Evolutionary conservation across 306 rosid genomes (phyloP), one percentile per base, ranked within the genome.

Genomic region (Vachellia pachyceras): DNA sequence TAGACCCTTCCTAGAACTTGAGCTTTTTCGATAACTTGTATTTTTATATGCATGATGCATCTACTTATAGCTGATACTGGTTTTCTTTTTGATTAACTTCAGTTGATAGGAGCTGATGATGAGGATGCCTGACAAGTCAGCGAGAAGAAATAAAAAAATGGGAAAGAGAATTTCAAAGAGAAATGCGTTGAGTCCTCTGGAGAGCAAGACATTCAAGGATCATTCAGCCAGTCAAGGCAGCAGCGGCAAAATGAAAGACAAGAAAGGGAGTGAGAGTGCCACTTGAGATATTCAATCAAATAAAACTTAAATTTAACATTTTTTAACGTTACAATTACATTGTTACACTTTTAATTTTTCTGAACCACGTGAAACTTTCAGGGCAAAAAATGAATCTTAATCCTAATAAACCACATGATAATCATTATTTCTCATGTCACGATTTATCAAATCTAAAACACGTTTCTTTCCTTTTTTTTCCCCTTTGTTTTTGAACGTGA

Each of bases 21-120:
- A 50, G 22, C 20, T 18, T 17, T 50, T 50, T 50, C 10, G 20
- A 50, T 50, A 50, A 22, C 67, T 52, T 44, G 15, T 41, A 49
- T 77, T 18, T 72, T 15, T 45, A 54, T 65, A 72, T 73, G 45
- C 74, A 42, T 49, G n/a, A 40, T 52, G 22, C 41, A 54, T 45
- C 2, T 54, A 80, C 18, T 75, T 63, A 29, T 64, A 57, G 58
- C 61, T 79, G 78, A 75, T 76, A 54, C 76, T 77, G 67, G 73
- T 41, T 77, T 40, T 54, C 33, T 29, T 73, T 40, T 77, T 1
- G 20, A 5, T 77, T 54, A 36, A 80, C 78, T 84, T 72, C 91
- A 95, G 98, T 66, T 95, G 83, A 66, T 95, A 73, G 91, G 96
- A 76, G 89, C 82, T 78, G 88, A 88, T 39, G 84, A 84, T 17